Evolutionary conservation across 73 alveolate genomes (phyloP), one percentile per base, ranked within the genome.

Genomic region (Halteria grandinella): DNA sequence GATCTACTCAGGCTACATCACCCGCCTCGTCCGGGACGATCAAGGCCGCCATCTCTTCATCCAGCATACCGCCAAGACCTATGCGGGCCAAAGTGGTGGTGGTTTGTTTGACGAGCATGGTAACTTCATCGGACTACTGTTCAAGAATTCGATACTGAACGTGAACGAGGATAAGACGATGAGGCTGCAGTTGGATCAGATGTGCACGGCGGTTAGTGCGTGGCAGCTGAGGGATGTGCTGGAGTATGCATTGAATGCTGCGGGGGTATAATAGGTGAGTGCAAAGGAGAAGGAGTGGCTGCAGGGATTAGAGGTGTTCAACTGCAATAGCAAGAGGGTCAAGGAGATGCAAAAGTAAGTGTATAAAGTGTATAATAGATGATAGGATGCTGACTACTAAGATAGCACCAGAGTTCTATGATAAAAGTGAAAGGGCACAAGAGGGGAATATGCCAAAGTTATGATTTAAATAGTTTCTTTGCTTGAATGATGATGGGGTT

Each of bases 21-120:
- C 80, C 15, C 11, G 63, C 7, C 32, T 66, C 12, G 80, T 24
- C 18, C n/a, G n/a, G n/a, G 18, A 45, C 28, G 62, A 44, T 24
- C 69, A 66, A 24, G 20, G 24, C 18, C 29, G 47, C 25, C 10
- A 27, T 6, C 34, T 44, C 31, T 66, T 66, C 21, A 23, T 66
- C 12, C 29, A 66, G 66, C 80, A 66, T 44, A 66, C 80, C 7
- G 80, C 80, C 1, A 66, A 47, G 21, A 66, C 80, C 4, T 66
- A 66, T 47, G 45, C 63, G 3, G 80, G 80, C 20, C 36, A 47
- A 15, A 66, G 80, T 25, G 80, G 80, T 44, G 80, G 80, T 4
- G 80, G 80, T 1, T 25, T 66, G 23, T 66, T 66, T 47, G 66
- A 66, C 28, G 32, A 41, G 21, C 29, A 66, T 14, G 63, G 66